phyloP scores from a whole-genome alignment of 192 early-diverging fungal species.

The Podila epicladia region DNA sequence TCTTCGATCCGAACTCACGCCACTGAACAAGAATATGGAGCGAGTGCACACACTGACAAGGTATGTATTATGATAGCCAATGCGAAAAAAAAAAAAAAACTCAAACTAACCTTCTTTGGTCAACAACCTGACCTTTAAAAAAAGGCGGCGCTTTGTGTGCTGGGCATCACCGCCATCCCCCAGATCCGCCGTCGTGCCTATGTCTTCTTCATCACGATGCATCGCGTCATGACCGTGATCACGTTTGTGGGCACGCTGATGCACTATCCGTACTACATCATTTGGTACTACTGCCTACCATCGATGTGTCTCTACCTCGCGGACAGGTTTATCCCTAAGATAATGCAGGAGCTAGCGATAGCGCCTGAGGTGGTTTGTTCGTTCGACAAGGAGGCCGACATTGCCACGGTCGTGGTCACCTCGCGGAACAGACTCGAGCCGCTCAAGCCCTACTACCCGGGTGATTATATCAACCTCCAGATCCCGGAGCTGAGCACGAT shows the following conservation, averaged over 20 bases:
- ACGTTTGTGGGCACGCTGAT: conserved; percentile 39
- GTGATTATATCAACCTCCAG: conserved; percentile 42
- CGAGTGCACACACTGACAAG: conserved; percentile 81
- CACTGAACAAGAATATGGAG: conserved; percentile 72
- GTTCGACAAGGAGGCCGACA: conserved; percentile 38
- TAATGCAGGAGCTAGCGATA: conserved; percentile 27
- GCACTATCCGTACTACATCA: conserved; percentile 46
- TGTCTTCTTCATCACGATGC: conserved; percentile 21
- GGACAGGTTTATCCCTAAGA: conserved; percentile 41
- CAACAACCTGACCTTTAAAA: not conserved
- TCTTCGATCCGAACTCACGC: conserved; percentile 85
- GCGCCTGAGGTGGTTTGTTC: conserved; percentile 20
- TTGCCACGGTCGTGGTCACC: conserved; percentile 20
- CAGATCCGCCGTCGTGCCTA: conserved; percentile 20
- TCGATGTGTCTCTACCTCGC: conserved; percentile 41
- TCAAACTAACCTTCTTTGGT: too few relatives aligned
- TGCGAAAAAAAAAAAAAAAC: too few relatives aligned
- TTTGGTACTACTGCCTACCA: conserved; percentile 48
- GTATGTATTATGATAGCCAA: conserved; percentile 48
- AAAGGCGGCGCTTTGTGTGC: conserved; percentile 10
- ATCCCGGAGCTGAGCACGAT: conserved; percentile 33
- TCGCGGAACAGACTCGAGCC: conserved; percentile 32
- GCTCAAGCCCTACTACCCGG: conserved; percentile 38
- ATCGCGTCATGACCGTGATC: conserved; percentile 32
- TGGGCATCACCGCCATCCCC: conserved; percentile 16